A percentile compares a stretch with the other conserved stretches of the same genome.
phyloP scores from a whole-genome alignment of 768 basidiomycete species.

The Russula olivacea region DNA sequence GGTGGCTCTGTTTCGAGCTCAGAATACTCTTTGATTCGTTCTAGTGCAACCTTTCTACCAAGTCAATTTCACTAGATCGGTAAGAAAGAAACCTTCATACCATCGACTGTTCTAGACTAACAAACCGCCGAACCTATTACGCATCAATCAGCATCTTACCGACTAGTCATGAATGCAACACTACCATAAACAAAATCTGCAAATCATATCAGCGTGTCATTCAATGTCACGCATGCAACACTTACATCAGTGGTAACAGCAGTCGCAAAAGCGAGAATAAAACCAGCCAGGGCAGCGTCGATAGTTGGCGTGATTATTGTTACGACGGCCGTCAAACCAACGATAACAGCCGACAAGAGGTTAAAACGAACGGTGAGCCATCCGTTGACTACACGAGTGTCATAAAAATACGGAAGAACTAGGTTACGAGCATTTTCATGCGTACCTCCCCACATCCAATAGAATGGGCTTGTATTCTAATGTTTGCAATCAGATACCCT shows the following conservation, averaged over 20 bases:
- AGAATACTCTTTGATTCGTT: slow-evolving; percentile 89
- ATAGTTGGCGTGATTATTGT: slow-evolving; percentile 65
- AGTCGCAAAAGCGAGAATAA: slow-evolving; percentile 78
- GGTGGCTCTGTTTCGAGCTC: slow-evolving; percentile 70
- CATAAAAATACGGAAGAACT: neutral
- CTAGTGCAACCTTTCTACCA: slow-evolving; percentile 62
- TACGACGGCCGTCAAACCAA: slow-evolving; percentile 66
- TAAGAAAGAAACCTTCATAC: slow-evolving; percentile 35
- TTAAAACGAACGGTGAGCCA: slow-evolving; percentile 91
- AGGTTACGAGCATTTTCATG: neutral
- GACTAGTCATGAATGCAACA: neutral
- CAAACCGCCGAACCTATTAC: slow-evolving; percentile 64
- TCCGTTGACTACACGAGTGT: slow-evolving; percentile 57
- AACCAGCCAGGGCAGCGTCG: slow-evolving; percentile 77
- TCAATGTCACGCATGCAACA: neutral
- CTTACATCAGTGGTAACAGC: slow-evolving; percentile 65
- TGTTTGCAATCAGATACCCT: neutral
- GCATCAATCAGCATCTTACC: slow-evolving; percentile 9
- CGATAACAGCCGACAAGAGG: slow-evolving; percentile 61
- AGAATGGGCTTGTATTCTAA: slow-evolving; percentile 65
- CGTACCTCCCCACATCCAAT: slow-evolving; percentile 87
- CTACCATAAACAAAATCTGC: slow-evolving; percentile 35
- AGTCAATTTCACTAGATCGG: neutral
- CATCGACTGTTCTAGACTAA: slow-evolving; percentile 89
- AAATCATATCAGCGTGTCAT: slow-evolving; percentile 24